Conservation (phyloP, 352 stramenopile species). For the Globisporangium megalacanthum region DNA sequence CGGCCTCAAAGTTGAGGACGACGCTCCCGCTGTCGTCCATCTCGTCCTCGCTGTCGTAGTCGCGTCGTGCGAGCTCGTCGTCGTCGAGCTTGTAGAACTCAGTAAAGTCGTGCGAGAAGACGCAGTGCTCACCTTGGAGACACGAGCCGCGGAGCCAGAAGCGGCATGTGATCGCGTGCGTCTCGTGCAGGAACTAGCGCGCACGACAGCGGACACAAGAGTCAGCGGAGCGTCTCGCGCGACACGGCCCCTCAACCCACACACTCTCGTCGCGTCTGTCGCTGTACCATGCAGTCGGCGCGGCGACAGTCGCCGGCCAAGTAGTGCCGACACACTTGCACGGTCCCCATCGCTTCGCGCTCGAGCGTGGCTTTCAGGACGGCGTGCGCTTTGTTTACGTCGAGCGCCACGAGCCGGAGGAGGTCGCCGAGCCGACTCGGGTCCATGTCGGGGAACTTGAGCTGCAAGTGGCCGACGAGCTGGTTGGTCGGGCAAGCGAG, state of each 20-base stretch:
- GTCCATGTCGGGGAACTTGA: slow-evolving; percentile 81
- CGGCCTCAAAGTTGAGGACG: slow-evolving; percentile 52
- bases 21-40: slow-evolving; percentile 29
- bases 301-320: slow-evolving; percentile 74
- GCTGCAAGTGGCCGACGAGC: slow-evolving; percentile 74
- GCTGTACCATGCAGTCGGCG: slow-evolving; percentile 75
- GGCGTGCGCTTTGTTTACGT: slow-evolving; percentile 68
- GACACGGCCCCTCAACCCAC: too few relatives aligned
- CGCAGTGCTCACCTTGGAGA: slow-evolving; percentile 70
- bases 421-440: slow-evolving; percentile 67
- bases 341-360: slow-evolving; percentile 54
- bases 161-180: slow-evolving; percentile 74
- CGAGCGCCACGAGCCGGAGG: slow-evolving; percentile 64
- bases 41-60: slow-evolving; percentile 81
- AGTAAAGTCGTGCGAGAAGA: slow-evolving; percentile 79
- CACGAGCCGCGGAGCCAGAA: slow-evolving; percentile 82
- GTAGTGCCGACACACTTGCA: slow-evolving; percentile 81
- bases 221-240: not conserved
- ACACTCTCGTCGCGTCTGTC: too few relatives aligned
- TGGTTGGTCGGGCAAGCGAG: slow-evolving; percentile 24
- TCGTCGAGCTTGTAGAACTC: slow-evolving; percentile 68
- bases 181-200: slow-evolving; percentile 80
- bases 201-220: slow-evolving; percentile 8
- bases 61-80: slow-evolving; percentile 26
- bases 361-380: slow-evolving; percentile 75